A percentile compares a stretch with the other conserved stretches of the same genome.
These are phyloP conservation scores for Marasmius fiardii DNA, from an alignment of 1,284 basidiomycete genomes.

Conservation along the genomic window DNA sequence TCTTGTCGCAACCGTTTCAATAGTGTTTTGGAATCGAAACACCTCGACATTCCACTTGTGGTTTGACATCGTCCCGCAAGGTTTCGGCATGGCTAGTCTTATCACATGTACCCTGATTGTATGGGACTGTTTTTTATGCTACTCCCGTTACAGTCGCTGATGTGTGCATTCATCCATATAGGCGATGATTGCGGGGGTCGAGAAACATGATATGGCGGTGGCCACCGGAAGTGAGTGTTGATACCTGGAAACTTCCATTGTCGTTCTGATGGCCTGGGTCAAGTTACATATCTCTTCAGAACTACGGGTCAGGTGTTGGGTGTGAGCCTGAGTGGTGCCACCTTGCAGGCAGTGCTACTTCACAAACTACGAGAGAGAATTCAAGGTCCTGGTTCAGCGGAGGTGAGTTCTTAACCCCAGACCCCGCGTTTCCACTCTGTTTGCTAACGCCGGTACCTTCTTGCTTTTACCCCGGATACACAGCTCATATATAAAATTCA, in stretches of 20 bases:
- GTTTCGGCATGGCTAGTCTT: slow-evolving; percentile 79
- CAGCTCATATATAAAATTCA: slow-evolving; percentile 71
- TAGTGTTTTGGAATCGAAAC: slow-evolving; percentile 60
- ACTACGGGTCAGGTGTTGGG: slow-evolving; percentile 91
- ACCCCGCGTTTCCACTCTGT: slow-evolving; percentile 11
- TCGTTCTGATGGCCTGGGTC: slow-evolving; percentile 3
- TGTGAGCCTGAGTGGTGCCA: slow-evolving; percentile 78
- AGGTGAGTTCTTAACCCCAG: slow-evolving; percentile 48
- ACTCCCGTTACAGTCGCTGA: slow-evolving; percentile 3
- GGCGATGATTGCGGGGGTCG: slow-evolving; percentile 84
- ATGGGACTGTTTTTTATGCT: slow-evolving; percentile 24
- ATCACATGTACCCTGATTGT: slow-evolving; percentile 85
- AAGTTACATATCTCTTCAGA: slow-evolving; percentile 88
- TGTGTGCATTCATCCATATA: slow-evolving; percentile 25
- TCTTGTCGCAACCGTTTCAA: slow-evolving; percentile 52
- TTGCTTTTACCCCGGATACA: not conserved
- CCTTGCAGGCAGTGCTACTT: slow-evolving; percentile 75
- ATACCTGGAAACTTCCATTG: slow-evolving; percentile 5
- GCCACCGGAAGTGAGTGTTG: slow-evolving; percentile 78
- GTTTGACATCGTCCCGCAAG: slow-evolving; percentile 75
- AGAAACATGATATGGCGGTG: slow-evolving; percentile 79
- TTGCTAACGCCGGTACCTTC: not conserved
- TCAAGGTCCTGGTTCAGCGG: slow-evolving; percentile 64
- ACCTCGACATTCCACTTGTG: slow-evolving; percentile 67
- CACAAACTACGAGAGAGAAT: slow-evolving; percentile 68